phyloP scores from a whole-genome alignment of 2,329 filamentous ascomycete species.

The Penicillium sp. region DNA sequence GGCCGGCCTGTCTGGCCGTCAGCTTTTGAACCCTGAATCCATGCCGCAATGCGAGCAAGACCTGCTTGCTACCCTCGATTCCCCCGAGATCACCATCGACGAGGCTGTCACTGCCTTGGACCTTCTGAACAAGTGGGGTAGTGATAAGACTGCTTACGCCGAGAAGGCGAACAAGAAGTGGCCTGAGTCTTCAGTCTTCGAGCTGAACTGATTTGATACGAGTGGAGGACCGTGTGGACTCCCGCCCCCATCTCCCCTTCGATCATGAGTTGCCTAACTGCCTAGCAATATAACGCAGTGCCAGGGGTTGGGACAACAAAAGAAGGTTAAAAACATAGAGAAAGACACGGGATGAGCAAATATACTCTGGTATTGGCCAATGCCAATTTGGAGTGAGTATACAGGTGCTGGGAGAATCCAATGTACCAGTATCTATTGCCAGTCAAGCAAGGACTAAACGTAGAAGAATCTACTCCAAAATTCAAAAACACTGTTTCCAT shows the following conservation, averaged over 20 bases:
- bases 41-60: conserved; percentile 60
- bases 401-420: conserved; percentile 1
- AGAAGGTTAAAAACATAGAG: conserved; percentile 1
- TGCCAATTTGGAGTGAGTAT: conserved; percentile 3
- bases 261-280: not conserved
- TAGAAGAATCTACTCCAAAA: conserved; percentile 2
- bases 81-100: conserved; percentile 52
- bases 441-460: conserved; percentile 1
- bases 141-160: conserved; percentile 52
- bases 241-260: not conserved
- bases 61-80: conserved; percentile 57
- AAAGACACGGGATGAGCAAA: conserved; percentile 5
- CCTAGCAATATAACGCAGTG: not conserved
- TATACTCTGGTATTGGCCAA: conserved; percentile 2
- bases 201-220: conserved; percentile 20
- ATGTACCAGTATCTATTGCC: conserved; percentile 10
- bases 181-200: conserved; percentile 42
- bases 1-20: conserved; percentile 60
- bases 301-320: not conserved
- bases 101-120: conserved; percentile 58
- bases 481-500: not conserved
- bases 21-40: conserved; percentile 57
- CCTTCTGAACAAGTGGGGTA: conserved; percentile 52
- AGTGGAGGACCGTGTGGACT: not conserved
- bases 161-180: conserved; percentile 42